Percentiles rank a stretch among this genome's conserved stretches.
Conservation (phyloP, 148 eudicot species). For the Nepenthes gracilis region DNA sequence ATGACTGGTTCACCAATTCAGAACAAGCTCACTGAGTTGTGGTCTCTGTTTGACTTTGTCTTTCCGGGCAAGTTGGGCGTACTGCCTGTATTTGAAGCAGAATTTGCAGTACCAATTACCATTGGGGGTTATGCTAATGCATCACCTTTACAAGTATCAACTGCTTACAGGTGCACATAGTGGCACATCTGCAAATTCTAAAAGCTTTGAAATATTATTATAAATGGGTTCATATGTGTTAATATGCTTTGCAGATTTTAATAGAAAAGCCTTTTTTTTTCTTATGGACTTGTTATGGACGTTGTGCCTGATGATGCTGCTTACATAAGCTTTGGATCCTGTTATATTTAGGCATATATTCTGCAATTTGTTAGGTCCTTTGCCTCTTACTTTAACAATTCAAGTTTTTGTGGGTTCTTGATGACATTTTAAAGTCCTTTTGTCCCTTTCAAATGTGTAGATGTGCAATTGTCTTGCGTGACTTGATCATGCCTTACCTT, state of each 20-base stretch:
- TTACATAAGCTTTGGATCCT: too few relatives aligned
- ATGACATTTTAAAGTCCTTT: neutral
- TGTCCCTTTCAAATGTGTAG: constrained; percentile 25
- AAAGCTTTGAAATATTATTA: neutral
- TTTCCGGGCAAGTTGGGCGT: constrained; percentile 99
- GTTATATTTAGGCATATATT: too few relatives aligned
- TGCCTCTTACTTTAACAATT: too few relatives aligned
- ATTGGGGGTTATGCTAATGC: constrained; percentile 99
- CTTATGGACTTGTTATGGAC: too few relatives aligned
- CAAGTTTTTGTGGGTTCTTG: too few relatives aligned
- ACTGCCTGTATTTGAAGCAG: constrained; percentile 94
- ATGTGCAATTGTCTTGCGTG: constrained; percentile 97
- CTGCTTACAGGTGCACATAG: constrained; percentile 75
- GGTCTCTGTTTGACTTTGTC: constrained; percentile 98
- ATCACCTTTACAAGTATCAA: constrained; percentile 92
- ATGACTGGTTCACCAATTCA: constrained; percentile 99
- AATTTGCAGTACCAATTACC: constrained; percentile 89
- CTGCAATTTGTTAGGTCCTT: too few relatives aligned
- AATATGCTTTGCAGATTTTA: too few relatives aligned
- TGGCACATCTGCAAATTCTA: neutral
- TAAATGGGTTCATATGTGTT: too few relatives aligned
- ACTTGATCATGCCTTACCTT: constrained; percentile 94
- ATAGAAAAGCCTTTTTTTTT: too few relatives aligned
- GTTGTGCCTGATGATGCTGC: too few relatives aligned
- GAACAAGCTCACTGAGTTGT: constrained; percentile 82